Evolutionary conservation across 306 rosid genomes (phyloP).

Genomic region (Acacia melanoxylon): DNA sequence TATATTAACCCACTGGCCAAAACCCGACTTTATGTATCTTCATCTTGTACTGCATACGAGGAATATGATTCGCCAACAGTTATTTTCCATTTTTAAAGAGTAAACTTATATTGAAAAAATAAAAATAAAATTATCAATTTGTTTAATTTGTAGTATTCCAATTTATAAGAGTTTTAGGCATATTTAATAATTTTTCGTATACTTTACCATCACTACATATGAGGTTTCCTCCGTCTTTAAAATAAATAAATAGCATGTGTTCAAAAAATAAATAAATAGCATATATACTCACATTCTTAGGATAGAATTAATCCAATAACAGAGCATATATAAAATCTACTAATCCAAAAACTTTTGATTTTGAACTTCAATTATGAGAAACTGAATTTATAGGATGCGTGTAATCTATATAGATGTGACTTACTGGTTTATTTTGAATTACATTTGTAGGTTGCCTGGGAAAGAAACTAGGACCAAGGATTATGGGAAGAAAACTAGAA

Average conservation of each 20-base stretch:
- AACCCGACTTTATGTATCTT: neutral
- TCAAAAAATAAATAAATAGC: neutral
- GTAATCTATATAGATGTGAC: neutral
- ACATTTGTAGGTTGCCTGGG: conserved; percentile 85
- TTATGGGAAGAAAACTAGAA: conserved; percentile 77
- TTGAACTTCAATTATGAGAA: neutral
- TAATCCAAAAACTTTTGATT: conserved; percentile 8
- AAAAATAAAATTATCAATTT: neutral
- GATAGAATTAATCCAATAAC: neutral
- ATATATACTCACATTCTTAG: neutral
- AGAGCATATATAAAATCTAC: neutral
- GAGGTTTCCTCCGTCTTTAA: neutral
- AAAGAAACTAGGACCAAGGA: conserved; percentile 79
- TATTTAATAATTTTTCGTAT: neutral
- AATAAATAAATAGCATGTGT: neutral
- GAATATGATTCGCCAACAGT: conserved; percentile 30
- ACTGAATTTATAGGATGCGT: neutral
- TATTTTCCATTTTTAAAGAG: neutral
- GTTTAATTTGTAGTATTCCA: neutral
- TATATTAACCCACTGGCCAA: conserved; percentile 31
- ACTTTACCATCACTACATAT: neutral
- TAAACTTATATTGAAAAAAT: neutral
- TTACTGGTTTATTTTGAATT: conserved; percentile 28
- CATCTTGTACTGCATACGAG: neutral
- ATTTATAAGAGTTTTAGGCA: neutral